A percentile compares a stretch with the other conserved stretches of the same genome.
phyloP scores from a whole-genome alignment of 1,284 basidiomycete species.

The Wolfiporia cocos region DNA sequence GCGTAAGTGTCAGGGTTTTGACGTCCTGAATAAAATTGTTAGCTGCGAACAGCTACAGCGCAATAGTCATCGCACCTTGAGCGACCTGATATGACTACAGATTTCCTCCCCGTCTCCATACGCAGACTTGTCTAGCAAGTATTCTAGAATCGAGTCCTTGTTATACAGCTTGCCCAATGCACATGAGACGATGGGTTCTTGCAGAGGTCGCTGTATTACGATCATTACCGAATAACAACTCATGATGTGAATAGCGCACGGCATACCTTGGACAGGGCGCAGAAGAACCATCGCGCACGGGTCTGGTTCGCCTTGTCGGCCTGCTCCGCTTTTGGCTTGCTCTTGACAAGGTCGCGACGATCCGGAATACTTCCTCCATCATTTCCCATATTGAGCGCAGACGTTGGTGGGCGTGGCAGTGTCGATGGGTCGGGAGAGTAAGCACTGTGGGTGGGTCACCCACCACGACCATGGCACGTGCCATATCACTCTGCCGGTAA shows the following conservation, averaged over 20 bases:
- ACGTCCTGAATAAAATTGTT: constrained; percentile 57
- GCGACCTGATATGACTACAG: constrained; percentile 79
- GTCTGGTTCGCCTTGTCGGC: constrained; percentile 84
- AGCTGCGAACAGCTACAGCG: constrained; percentile 3
- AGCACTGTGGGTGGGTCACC: too few relatives aligned
- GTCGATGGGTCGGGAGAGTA: background rate
- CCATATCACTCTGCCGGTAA: too few relatives aligned
- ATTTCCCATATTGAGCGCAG: constrained; percentile 61
- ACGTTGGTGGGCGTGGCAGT: background rate
- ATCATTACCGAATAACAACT: too few relatives aligned
- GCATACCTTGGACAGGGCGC: constrained; percentile 86
- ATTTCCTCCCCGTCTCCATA: constrained; percentile 83
- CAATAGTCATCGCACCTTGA: constrained; percentile 89
- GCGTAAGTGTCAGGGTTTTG: constrained; percentile 73
- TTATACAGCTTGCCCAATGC: constrained; percentile 91
- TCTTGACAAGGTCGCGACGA: constrained; percentile 72
- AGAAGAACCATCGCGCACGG: constrained; percentile 85
- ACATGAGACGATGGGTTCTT: constrained; percentile 85
- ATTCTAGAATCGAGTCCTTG: constrained; percentile 88
- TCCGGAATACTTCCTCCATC: constrained; percentile 85
- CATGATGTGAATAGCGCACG: too few relatives aligned
- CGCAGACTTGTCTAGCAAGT: constrained; percentile 68
- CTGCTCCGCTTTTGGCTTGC: constrained; percentile 74
- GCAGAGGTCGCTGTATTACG: constrained; percentile 69
- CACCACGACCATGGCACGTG: too few relatives aligned